Evolutionary conservation across 768 basidiomycete species (phyloP).

Genomic region (Panellus pusillus): DNA sequence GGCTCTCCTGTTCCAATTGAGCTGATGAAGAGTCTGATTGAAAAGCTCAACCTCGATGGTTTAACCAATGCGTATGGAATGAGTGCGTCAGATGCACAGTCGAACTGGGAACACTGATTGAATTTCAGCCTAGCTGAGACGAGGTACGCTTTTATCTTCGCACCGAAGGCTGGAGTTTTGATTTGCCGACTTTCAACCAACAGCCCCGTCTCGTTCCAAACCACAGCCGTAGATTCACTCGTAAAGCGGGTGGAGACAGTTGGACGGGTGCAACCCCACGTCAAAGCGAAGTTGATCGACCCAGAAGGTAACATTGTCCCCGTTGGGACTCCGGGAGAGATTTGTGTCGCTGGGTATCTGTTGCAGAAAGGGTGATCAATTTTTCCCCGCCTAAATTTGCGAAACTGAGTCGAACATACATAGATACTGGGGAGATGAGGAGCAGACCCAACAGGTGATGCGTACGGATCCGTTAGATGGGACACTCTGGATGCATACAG

Average conservation of each 20-base stretch:
- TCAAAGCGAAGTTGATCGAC: conserved; percentile 72
- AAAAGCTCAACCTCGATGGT: conserved; percentile 64
- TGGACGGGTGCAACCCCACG: conserved; percentile 74
- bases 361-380: conserved; percentile 71
- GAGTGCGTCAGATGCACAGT: conserved; percentile 52
- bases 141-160: conserved; percentile 36
- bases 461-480: conserved; percentile 48
- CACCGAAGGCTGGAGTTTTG: background rate
- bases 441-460: conserved; percentile 64
- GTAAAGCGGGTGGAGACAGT: conserved; percentile 81
- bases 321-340: conserved; percentile 72
- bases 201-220: conserved; percentile 85
- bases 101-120: conserved; percentile 3
- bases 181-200: background rate
- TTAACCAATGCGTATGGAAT: conserved; percentile 84
- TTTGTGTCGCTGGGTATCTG: conserved; percentile 73
- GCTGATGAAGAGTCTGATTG: conserved; percentile 72
- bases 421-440: conserved; percentile 77
- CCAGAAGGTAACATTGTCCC: conserved; percentile 60
- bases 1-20: conserved; percentile 79
- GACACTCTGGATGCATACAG: conserved; percentile 79
- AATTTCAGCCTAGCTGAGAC: conserved; percentile 60
- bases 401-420: background rate
- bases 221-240: conserved; percentile 65
- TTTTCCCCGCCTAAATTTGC: background rate